A percentile compares a stretch with the other conserved stretches of the same genome.
These are phyloP conservation scores for Xylaria sp. DNA, from an alignment of 495 filamentous ascomycete species.

Conservation along the genomic window DNA sequence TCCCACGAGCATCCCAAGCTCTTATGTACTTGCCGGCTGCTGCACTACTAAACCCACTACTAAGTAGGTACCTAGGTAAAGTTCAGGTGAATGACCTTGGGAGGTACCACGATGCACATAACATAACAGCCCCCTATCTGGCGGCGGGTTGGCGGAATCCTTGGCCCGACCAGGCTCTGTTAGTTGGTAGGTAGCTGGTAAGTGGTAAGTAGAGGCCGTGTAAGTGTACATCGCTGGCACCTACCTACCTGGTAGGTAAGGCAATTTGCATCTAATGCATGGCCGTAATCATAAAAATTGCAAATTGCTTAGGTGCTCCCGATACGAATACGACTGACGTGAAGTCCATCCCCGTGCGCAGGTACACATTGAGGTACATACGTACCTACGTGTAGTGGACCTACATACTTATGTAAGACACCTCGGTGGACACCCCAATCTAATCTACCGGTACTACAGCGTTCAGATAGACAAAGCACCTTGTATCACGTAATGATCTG, in stretches of 20 bases:
- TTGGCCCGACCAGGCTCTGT: not conserved
- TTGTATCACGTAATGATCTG: constrained; percentile 13
- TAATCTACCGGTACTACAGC: not conserved
- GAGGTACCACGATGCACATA: not conserved
- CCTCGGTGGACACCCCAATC: not conserved
- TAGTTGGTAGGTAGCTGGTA: not conserved
- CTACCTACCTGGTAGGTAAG: too few species aligned
- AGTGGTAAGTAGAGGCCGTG: not conserved
- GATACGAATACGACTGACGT: constrained; percentile 21
- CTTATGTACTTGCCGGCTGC: not conserved
- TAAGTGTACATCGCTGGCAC: not conserved
- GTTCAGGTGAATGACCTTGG: too few species aligned
- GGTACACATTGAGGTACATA: not conserved
- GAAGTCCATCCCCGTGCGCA: not conserved
- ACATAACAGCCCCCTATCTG: not conserved
- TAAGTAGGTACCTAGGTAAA: not conserved
- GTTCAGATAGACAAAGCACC: not conserved
- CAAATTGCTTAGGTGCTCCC: not conserved
- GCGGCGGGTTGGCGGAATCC: not conserved
- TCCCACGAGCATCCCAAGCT: not conserved
- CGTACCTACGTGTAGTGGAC: too few species aligned
- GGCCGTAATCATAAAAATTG: constrained; percentile 11
- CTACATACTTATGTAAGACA: not conserved
- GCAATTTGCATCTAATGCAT: constrained; percentile 7
- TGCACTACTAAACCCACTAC: constrained; percentile 4